Evolutionary conservation across 257 asterid species (phyloP).

Genomic region (Solanum chilense): DNA sequence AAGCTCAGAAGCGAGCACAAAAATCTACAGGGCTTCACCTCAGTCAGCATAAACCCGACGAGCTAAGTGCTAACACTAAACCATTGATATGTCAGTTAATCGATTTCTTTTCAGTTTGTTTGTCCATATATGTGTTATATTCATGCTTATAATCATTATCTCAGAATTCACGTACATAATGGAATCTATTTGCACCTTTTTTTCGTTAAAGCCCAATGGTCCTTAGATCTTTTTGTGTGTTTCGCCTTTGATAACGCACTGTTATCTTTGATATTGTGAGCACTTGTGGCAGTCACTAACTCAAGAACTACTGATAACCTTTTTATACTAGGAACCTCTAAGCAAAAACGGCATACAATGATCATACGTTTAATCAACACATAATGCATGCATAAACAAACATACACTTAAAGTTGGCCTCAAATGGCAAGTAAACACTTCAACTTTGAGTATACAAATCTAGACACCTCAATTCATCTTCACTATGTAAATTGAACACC

Average conservation of each 20-base stretch:
- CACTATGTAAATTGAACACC: background rate
- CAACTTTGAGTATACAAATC: background rate
- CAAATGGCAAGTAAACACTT: background rate
- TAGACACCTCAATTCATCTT: background rate
- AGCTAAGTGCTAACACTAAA: background rate
- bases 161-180: background rate
- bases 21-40: background rate
- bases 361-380: background rate
- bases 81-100: background rate
- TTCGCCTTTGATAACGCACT: background rate
- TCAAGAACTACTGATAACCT: background rate
- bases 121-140: background rate
- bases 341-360: background rate
- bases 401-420: background rate
- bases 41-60: background rate
- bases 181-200: background rate
- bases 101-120: background rate
- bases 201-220: background rate
- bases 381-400: background rate
- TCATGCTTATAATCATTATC: background rate
- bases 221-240: background rate
- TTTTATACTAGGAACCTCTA: background rate
- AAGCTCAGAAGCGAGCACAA: background rate
- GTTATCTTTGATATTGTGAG: background rate
- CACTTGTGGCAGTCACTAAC: background rate